A percentile compares a stretch with the other conserved stretches of the same genome.
These are phyloP conservation scores for Mytilinidion resinicola DNA, from an alignment of 495 filamentous ascomycete genomes.

Conservation along the genomic window DNA sequence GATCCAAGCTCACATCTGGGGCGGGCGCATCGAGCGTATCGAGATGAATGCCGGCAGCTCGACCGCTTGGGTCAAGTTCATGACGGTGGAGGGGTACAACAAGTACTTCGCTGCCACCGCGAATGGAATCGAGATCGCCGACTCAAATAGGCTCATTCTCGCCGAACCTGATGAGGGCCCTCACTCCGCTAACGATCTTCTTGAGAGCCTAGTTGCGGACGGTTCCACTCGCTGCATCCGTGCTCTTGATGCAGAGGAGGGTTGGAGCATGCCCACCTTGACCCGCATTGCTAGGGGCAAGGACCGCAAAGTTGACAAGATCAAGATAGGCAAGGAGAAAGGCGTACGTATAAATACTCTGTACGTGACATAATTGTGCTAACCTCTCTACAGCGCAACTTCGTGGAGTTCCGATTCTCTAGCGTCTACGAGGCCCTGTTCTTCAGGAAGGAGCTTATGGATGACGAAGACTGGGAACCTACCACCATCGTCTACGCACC, in stretches of 20 bases:
- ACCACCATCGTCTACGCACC: constrained; percentile 37
- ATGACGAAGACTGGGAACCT: constrained; percentile 42
- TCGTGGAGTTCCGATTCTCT: constrained; percentile 41
- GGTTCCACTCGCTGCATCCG: constrained; percentile 41
- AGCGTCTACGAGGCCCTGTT: constrained; percentile 39
- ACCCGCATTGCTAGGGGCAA: constrained; percentile 30
- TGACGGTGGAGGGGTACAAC: constrained; percentile 35
- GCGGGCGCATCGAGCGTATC: constrained; percentile 40
- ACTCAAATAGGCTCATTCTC: constrained; percentile 27
- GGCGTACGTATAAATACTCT: constrained; percentile 31
- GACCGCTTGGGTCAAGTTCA: constrained; percentile 40
- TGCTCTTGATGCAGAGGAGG: constrained; percentile 37
- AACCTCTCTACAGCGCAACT: constrained; percentile 29
- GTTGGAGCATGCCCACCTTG: constrained; percentile 32
- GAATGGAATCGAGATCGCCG: constrained; percentile 39
- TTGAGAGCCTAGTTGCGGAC: constrained; percentile 33
- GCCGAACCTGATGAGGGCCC: constrained; percentile 37
- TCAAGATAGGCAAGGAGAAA: constrained; percentile 31
- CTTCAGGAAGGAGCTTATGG: constrained; percentile 35
- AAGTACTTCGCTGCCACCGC: constrained; percentile 40
- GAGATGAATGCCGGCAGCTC: constrained; percentile 16
- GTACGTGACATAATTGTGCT: background rate
- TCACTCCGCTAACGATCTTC: constrained; percentile 37
- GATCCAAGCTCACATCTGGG: constrained; percentile 41
- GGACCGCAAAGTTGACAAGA: constrained; percentile 37